Evolutionary conservation across 2,329 filamentous ascomycete genomes (phyloP).

Genomic region (Xylogone sp.): DNA sequence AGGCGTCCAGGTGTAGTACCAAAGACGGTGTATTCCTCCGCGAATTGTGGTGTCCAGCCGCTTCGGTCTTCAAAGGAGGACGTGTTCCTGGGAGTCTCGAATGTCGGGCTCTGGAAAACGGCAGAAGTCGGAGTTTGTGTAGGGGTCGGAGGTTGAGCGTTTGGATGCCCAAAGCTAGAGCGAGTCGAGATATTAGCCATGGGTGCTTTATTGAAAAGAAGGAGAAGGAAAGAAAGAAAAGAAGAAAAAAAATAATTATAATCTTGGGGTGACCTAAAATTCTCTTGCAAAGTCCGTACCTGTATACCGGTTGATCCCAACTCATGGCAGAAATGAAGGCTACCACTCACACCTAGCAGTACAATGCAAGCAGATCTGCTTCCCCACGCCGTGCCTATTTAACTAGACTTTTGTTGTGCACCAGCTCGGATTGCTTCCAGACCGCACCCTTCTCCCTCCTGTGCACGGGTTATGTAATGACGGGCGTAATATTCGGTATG

Average conservation of each 20-base stretch:
- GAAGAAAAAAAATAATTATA: too few species aligned
- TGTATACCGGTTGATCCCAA: constrained; percentile 53
- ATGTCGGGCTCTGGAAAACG: constrained; percentile 50
- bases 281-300: constrained; percentile 36
- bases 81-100: constrained; percentile 52
- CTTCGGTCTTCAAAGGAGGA: constrained; percentile 44
- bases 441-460: constrained; percentile 14
- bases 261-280: too few species aligned
- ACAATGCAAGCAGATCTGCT: constrained; percentile 16
- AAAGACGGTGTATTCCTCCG: constrained; percentile 63
- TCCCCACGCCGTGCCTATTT: constrained; percentile 8
- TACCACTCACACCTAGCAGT: constrained; percentile 9
- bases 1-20: constrained; percentile 60
- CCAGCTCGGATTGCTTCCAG: background rate
- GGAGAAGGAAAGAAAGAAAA: too few species aligned
- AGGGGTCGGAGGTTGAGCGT: constrained; percentile 56
- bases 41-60: constrained; percentile 58
- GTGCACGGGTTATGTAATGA: constrained; percentile 1
- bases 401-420: background rate
- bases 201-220: constrained; percentile 6
- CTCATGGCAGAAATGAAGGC: constrained; percentile 52
- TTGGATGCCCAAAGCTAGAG: constrained; percentile 59
- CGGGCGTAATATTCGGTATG: background rate
- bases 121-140: constrained; percentile 53
- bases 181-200: constrained; percentile 30